Base-by-base conservation (phyloP, 1,284 basidiomycete genomes). In the Sanghuangporus baumii region DNA sequence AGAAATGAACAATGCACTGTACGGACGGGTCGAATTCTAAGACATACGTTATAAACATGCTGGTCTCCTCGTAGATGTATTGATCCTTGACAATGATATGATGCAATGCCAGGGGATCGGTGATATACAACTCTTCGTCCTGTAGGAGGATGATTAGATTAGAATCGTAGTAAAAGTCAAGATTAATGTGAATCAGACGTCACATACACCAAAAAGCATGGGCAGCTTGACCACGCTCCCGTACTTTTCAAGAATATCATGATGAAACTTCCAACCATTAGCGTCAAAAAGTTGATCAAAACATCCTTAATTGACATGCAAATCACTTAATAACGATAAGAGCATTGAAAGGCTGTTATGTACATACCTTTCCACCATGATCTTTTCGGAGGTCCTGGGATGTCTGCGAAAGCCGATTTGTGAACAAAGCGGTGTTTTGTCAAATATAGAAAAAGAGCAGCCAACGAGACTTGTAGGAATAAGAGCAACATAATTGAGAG, bases 11-110 rank as follows among this genome's bases (percentile, higher is more conserved):
- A 38, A 11, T 6, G 18, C 6, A 12, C 14, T 43, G 37, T n/a
- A 16, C 20, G 46, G 31, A 18, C 7, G 31, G 2, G 38, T n/a
- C 7, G 5, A 16, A 2, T 46, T 41, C n/a, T 36, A 26, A n/a
- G 23, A 59, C 68, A 36, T 60, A 73, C 71, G 57, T 56, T 18
- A 69, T 62, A 43, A 67, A 66, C 55, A 56, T 61, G 38, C 65
- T 9, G 12, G 58, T 67, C 59, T 78, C 74, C 65, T 79, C 76
- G 60, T 69, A 74, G 0, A 61, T 59, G 43, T 70, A 62, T 41
- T 68, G 73, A 66, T 73, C 77, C 67, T 79, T 79, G 55, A 79
- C 69, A 2, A 79, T 18, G 18, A 80, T 73, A 46, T 73, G 71
- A 52, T 79, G 71, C 38, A 79, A 61, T 0, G 77, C 76, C 51